Evolutionary conservation across 2,329 filamentous ascomycete species (phyloP).

Genomic region (Fusarium praegraminearum): DNA sequence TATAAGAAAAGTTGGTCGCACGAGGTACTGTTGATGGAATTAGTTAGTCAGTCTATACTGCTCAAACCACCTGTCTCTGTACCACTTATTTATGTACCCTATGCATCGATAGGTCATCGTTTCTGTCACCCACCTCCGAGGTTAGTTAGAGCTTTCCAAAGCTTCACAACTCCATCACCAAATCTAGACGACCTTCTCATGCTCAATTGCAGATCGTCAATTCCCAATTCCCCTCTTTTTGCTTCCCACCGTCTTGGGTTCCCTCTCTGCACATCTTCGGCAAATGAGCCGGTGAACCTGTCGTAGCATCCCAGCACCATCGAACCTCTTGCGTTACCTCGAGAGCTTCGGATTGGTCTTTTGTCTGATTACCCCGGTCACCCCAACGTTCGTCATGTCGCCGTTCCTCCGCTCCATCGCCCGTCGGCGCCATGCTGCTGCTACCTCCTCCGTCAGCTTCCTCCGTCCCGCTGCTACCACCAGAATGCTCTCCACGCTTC

Average conservation of each 20-base stretch:
- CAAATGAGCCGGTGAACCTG: slow-evolving; percentile 40
- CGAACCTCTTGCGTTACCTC: slow-evolving; percentile 13
- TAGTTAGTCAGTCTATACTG: neutral
- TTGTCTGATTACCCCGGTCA: neutral
- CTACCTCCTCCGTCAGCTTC: slow-evolving; percentile 27
- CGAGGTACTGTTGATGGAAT: neutral
- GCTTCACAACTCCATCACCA: slow-evolving; percentile 39
- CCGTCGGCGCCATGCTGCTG: slow-evolving; percentile 28
- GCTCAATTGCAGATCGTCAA: slow-evolving; percentile 29
- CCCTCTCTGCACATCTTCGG: slow-evolving; percentile 28
- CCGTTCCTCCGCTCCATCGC: slow-evolving; percentile 41
- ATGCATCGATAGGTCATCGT: neutral
- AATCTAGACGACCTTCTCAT: slow-evolving; percentile 28
- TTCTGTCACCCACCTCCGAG: neutral
- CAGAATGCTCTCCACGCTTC: slow-evolving; percentile 75
- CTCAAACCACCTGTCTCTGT: too few relatives aligned
- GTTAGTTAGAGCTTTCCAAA: slow-evolving; percentile 9
- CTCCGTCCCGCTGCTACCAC: slow-evolving; percentile 32
- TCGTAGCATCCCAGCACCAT: slow-evolving; percentile 25
- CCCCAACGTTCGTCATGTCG: slow-evolving; percentile 39
- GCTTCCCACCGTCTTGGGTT: neutral
- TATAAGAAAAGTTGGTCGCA: neutral
- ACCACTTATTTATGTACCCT: neutral
- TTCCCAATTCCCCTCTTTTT: slow-evolving; percentile 13
- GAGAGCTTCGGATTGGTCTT: slow-evolving; percentile 29